Conservation (phyloP, 2,329 filamentous ascomycete species). For the Venturia effusa region DNA sequence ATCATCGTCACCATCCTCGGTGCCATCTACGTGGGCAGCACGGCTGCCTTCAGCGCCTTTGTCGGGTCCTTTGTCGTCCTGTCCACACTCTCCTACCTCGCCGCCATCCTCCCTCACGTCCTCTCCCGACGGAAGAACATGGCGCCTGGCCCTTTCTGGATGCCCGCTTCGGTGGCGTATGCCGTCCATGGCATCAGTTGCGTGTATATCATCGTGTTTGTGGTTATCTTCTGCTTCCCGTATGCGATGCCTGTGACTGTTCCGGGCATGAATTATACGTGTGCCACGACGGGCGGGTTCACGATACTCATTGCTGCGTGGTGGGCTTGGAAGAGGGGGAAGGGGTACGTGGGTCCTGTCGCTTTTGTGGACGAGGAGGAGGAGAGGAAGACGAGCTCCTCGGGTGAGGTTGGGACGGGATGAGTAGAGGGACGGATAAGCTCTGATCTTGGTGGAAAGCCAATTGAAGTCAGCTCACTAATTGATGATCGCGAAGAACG, state of each 20-base stretch:
- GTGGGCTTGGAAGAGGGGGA: background rate
- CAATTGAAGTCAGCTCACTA: too few species aligned
- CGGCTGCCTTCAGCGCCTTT: conserved; percentile 56
- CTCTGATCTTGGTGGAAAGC: background rate
- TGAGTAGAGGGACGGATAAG: background rate
- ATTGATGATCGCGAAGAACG: too few species aligned
- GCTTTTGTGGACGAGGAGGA: background rate
- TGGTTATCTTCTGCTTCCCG: conserved; percentile 53
- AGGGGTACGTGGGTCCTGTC: background rate
- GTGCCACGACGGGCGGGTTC: conserved; percentile 41
- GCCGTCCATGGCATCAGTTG: conserved; percentile 41
- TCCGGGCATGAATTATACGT: conserved; percentile 43
- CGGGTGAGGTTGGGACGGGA: background rate
- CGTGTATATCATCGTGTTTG: conserved; percentile 48
- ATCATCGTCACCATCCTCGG: conserved; percentile 46
- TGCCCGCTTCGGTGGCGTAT: conserved; percentile 39
- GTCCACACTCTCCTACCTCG: conserved; percentile 47
- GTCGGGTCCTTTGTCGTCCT: conserved; percentile 50
- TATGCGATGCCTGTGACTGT: conserved; percentile 35
- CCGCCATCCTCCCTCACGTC: conserved; percentile 46
- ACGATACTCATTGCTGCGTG: conserved; percentile 23
- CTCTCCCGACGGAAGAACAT: conserved; percentile 31
- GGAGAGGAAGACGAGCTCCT: background rate
- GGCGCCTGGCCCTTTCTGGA: conserved; percentile 47
- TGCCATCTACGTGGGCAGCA: conserved; percentile 54